Percentiles rank a stretch among this genome's conserved stretches.
Conservation (phyloP, 352 stramenopile species). For the Phytopythium montanum region DNA sequence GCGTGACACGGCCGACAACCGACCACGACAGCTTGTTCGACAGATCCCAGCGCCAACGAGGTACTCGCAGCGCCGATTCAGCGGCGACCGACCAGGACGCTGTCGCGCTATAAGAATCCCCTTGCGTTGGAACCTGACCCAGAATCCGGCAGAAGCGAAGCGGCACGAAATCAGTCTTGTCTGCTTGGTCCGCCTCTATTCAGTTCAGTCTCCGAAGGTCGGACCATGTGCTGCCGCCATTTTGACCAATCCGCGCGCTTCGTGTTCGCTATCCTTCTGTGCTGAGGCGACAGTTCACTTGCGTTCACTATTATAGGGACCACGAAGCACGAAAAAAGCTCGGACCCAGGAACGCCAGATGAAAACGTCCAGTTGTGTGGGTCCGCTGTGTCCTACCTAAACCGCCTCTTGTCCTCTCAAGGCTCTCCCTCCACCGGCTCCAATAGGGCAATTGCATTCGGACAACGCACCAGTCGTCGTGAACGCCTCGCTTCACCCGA, state of each 20-base stretch:
- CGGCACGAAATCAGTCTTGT: background rate
- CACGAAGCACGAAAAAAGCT: background rate
- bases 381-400: background rate
- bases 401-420: background rate
- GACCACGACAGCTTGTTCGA: too few relatives aligned
- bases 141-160: background rate
- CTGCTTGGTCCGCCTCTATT: slow-evolving; percentile 1
- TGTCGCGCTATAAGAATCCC: too few relatives aligned
- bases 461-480: background rate
- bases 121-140: background rate
- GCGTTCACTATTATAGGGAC: background rate
- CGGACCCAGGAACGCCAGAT: background rate
- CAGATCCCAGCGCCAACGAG: too few relatives aligned
- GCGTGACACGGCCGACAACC: too few relatives aligned
- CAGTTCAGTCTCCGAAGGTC: background rate
- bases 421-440: background rate
- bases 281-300: background rate
- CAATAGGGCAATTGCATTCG: background rate
- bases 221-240: background rate
- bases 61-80: too few relatives aligned
- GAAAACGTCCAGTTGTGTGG: slow-evolving; percentile 4
- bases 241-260: background rate
- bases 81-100: too few relatives aligned
- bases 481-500: background rate
- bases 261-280: background rate